Percentiles rank a stretch among this genome's conserved stretches.
Evolutionary conservation across 805 yeast species (phyloP).

Genomic region (Jamesozyma lodderae): DNA sequence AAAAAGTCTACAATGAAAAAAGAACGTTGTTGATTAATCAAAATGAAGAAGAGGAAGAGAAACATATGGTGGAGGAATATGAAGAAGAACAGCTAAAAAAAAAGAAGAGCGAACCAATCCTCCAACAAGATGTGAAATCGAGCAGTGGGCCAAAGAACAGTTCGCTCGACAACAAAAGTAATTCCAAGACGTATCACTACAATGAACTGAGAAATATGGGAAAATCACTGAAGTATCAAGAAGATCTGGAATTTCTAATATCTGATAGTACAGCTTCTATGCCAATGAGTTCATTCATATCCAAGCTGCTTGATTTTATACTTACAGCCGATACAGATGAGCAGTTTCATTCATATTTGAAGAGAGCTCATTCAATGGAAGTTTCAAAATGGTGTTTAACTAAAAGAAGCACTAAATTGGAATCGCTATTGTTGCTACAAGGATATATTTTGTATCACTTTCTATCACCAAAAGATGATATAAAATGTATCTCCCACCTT

Average conservation of each 20-base stretch:
- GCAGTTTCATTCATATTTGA: conserved; percentile 12
- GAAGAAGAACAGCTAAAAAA: conserved; percentile 7
- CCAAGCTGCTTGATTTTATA: conserved; percentile 18
- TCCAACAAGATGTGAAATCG: too few relatives aligned
- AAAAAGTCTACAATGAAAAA: conserved; percentile 14
- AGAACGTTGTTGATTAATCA: conserved; percentile 15
- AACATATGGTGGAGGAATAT: conserved; percentile 6
- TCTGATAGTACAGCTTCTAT: neutral
- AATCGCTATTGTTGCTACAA: conserved; percentile 11
- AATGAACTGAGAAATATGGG: conserved; percentile 30
- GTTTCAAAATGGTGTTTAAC: conserved; percentile 19
- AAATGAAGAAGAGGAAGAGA: conserved; percentile 12
- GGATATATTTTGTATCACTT: conserved; percentile 7
- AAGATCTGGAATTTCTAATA: conserved; percentile 31
- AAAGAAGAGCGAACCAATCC: neutral
- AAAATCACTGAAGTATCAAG: conserved; percentile 26
- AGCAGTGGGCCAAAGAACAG: too few relatives aligned
- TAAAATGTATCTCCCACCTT: neutral
- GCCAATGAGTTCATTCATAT: conserved; percentile 5
- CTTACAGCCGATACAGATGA: conserved; percentile 13
- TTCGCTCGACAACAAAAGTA: neutral
- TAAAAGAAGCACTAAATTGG: conserved; percentile 1
- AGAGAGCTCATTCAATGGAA: conserved; percentile 13
- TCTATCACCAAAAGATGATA: neutral
- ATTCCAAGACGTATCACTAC: conserved; percentile 11